Evolutionary conservation across 768 basidiomycete species (phyloP), one percentile per base, ranked within the genome.

Genomic region (Lanmaoa rubissima): DNA sequence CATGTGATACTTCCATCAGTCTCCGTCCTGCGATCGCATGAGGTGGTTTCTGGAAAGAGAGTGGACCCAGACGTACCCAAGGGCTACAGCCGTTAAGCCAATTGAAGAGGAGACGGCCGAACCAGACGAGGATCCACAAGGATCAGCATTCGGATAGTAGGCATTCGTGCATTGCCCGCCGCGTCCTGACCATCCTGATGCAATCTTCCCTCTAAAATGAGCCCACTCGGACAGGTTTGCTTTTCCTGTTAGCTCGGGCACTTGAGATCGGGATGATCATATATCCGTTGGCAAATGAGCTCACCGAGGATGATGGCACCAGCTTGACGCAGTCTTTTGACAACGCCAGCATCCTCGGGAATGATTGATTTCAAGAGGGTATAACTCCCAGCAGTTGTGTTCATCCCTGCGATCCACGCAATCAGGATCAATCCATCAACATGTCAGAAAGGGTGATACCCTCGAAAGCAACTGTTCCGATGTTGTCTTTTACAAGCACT

Each of bases 41-140:
- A 54, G 48, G 31, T 12, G 21, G n/a, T 19, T 28, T 5, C 34
- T 21, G 17, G 35, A 44, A 34, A 36, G 14, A 31, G 1, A 38
- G 39, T 17, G 7, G 34, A n/a, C 19, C 31, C n/a, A 40, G 12
- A 35, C 55, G 11, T 41, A 59, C 63, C 78, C 80, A 1, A 83
- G 69, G 0, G 77, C 69, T 2, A 80, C 79, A 14, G 80, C 70
- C n/a, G 74, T 68, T 16, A 83, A 71, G 17, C 82, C 82, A 47
- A 82, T 82, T 2, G 80, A 79, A 2, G 79, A 71, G 24, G 79
- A 74, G 31, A 84, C 74, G 4, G 76, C 85, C n/a, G 82, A 82
- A 2, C 85, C 85, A 8, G 82, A 79, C 0, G 82, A 83, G 1
- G 81, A 84, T 1, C 84, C 83, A 56, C 79, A 82, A 3, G 84